A percentile compares a stretch with the other conserved stretches of the same genome.
phyloP scores from a whole-genome alignment of 192 early-diverging fungal species.

The Chytriomyces confervae region DNA sequence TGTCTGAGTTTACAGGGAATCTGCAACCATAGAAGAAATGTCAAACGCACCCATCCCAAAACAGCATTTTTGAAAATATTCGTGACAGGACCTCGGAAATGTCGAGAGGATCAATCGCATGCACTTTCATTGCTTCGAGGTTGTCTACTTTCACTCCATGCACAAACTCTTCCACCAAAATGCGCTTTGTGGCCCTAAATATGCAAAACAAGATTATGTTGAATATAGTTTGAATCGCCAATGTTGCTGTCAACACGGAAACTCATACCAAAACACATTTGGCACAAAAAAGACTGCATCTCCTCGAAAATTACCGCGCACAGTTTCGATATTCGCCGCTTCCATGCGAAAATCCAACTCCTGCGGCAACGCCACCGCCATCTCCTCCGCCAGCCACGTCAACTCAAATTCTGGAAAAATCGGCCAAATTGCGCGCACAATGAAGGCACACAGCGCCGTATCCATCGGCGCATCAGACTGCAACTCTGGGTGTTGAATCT shows the following conservation, averaged over 20 bases:
- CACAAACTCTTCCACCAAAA: slow-evolving; percentile 34
- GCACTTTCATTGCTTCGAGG: slow-evolving; percentile 65
- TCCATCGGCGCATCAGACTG: slow-evolving; percentile 80
- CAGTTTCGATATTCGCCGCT: slow-evolving; percentile 74
- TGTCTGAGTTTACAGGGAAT: not conserved
- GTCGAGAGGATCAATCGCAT: slow-evolving; percentile 75
- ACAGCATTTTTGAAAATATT: slow-evolving; percentile 90
- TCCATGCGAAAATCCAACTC: slow-evolving; percentile 89
- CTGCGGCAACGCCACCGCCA: slow-evolving; percentile 79
- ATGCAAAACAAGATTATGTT: too few relatives aligned
- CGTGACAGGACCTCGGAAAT: slow-evolving; percentile 79
- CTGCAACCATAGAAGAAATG: slow-evolving; percentile 20
- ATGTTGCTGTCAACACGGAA: too few relatives aligned
- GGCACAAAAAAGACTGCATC: slow-evolving; percentile 69
- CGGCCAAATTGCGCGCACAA: slow-evolving; percentile 58
- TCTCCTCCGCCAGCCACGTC: slow-evolving; percentile 86
- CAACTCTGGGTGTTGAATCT: slow-evolving; percentile 89
- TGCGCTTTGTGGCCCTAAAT: not conserved
- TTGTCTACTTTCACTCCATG: slow-evolving; percentile 80
- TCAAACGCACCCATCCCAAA: slow-evolving; percentile 64
- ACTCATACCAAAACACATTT: slow-evolving; percentile 66
- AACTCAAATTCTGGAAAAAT: slow-evolving; percentile 91
- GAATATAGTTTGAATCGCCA: too few relatives aligned
- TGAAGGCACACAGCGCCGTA: slow-evolving; percentile 30
- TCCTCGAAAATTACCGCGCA: slow-evolving; percentile 47